Base-by-base conservation (phyloP, 2,329 filamentous ascomycete species). In the Incumbomyces lentus region DNA sequence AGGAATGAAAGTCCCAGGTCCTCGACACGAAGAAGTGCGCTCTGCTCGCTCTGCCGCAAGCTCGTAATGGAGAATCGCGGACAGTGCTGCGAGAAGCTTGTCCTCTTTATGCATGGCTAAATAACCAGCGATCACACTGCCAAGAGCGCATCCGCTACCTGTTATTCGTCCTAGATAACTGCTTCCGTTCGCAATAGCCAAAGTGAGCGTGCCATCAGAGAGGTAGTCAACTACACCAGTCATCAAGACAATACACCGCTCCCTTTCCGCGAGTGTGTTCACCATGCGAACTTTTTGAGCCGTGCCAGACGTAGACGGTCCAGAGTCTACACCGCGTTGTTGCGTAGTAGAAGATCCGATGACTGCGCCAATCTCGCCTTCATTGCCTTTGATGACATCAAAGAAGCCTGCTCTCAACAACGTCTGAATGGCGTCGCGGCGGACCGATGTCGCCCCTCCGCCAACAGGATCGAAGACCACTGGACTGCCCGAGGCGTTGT, bases 371-470 rank as follows among this genome's bases (percentile, higher is more conserved):
- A 96, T 88, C 64, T 96, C 92, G 45, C 83, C 80, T 61, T 93
- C 86, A 65, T 96, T 96, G 40, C 90, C 90, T 62, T 96, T 96
- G 65, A 96, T 89, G 35, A 95, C 72, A 62, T 86, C 79, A 58
- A 94, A 85, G 63, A 86, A 86, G 33, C 87, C 88, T 2, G 71
- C 74, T 0, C 76, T 69, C 59, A 95, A 72, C 32, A 96, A 76
- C 1, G 73, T 73, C 49, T 79, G 78, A 22, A 90, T 78, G 0
- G 87, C 84, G 1, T 75, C 70, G 42, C 82, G 78, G 11, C 92
- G 79, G 37, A 90, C 72, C 6, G 74, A 60, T 0, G 88, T 95
- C 0, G 90, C 90, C 6, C 87, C 89, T 6, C 84, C 88, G 10
- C 90, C 90, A 0, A 96, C 90, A 0, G 92, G 90, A 57, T 96